Conservation (phyloP, 192 early-diverging fungal species). For the Coemansia sp. region DNA sequence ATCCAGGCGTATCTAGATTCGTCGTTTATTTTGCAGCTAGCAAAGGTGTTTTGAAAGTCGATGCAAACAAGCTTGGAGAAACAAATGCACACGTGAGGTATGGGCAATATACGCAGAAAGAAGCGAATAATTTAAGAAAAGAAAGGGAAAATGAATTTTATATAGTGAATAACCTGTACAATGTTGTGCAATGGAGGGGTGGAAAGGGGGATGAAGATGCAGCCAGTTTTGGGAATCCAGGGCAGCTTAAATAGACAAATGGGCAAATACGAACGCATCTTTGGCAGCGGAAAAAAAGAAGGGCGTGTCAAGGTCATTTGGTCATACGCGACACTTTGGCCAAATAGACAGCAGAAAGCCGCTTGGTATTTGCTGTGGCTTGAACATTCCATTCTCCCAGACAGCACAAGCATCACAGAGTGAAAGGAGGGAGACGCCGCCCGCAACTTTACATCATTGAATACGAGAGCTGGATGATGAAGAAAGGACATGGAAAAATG, state of each 20-base stretch:
- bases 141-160: slow-evolving; percentile 4
- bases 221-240: not conserved
- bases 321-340: not conserved
- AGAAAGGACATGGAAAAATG: not conserved
- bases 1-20: too few species aligned
- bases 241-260: slow-evolving; percentile 6
- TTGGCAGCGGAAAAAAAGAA: not conserved
- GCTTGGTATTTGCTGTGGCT: not conserved
- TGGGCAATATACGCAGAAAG: not conserved
- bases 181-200: not conserved
- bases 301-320: not conserved
- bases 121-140: slow-evolving; percentile 1
- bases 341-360: slow-evolving; percentile 1
- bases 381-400: slow-evolving; percentile 1
- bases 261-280: not conserved
- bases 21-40: too few species aligned
- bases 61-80: not conserved
- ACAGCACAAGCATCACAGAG: too few species aligned
- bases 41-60: too few species aligned
- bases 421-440: too few species aligned
- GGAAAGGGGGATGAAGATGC: not conserved
- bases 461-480: not conserved
- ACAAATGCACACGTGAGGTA: slow-evolving; percentile 2
- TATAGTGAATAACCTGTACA: slow-evolving; percentile 8
- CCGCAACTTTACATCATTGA: not conserved